Conservation (phyloP, 441 rosid species). For the Eruca vesicaria region DNA sequence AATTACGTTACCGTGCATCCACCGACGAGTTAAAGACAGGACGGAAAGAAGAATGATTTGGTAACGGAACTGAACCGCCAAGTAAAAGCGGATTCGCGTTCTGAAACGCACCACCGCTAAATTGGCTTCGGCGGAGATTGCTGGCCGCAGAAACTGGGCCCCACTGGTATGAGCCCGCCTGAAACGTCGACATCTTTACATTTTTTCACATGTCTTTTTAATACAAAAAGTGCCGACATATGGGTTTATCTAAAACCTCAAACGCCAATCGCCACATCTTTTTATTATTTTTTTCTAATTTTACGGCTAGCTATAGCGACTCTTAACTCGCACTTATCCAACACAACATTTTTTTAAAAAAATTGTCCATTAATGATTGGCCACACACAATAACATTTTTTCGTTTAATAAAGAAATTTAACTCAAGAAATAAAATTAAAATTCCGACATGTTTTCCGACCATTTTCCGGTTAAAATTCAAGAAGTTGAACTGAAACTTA, state of each 20-base stretch:
- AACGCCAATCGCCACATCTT: constrained; percentile 21
- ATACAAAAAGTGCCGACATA: constrained; percentile 31
- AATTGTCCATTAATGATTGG: not conserved
- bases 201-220: constrained; percentile 28
- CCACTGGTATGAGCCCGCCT: constrained; percentile 35
- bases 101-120: constrained; percentile 24
- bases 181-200: constrained; percentile 42
- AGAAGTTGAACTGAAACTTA: not conserved
- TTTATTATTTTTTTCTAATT: constrained; percentile 22
- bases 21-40: not conserved
- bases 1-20: constrained; percentile 17
- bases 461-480: not conserved
- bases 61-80: constrained; percentile 20
- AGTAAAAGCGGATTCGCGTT: constrained; percentile 23
- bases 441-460: not conserved
- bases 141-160: not conserved
- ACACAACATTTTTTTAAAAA: not conserved
- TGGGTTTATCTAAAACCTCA: constrained; percentile 5
- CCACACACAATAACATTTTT: not conserved
- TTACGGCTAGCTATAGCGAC: constrained; percentile 33
- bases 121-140: no score
- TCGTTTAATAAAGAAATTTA: not conserved
- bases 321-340: constrained; percentile 12
- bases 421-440: not conserved
- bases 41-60: constrained; percentile 15